Evolutionary conservation across 306 rosid genomes (phyloP), one percentile per base, ranked within the genome.

Genomic region (Cucurbita maxima): DNA sequence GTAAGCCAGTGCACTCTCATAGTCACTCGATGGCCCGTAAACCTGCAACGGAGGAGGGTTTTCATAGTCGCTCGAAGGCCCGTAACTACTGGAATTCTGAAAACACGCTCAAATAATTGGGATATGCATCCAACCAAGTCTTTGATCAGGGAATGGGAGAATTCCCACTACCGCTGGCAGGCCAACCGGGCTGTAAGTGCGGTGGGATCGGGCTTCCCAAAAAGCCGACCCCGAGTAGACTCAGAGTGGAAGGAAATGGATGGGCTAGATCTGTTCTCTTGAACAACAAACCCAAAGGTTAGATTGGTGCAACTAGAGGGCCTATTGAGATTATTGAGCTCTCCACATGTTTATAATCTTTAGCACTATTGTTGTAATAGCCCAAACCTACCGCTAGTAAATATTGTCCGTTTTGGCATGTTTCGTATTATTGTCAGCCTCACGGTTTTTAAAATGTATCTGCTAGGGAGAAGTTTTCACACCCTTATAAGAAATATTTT

Each of bases 21-120:
- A 81, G 30, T 87, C 83, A 11, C 72, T 78, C 0, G 88, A 74
- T 75, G 97, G 96, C 47, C 96, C 98, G 71, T 82, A 94, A 62
- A 94, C 86, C 98, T 94, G 34, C 67, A 50, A 58, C 34, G 0
- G 0, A 53, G 11, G 19, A 36, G 18, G 60, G 16, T 71, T 6
- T 11, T 69, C 34, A 25, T 47, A 71, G 10, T 30, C 34, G 34
- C 34, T 30, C 34, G 34, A 30, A 30, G 34, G 25, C 25, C 25
- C 2, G 25, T 1, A 25, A 25, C 25, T 25, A 25, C 25, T 25
- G 25, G 25, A 25, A 25, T 25, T 25, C 25, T 30, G 58, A 54
- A 54, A 54, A 54, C 30, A 18, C 58, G 19, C 30, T 5, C 13
- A 51, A 51, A 51, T 51, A 5, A 8, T 5, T 51, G 8, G 19